Conservation (phyloP, 495 filamentous ascomycete genomes). For the Podospora comata region DNA sequence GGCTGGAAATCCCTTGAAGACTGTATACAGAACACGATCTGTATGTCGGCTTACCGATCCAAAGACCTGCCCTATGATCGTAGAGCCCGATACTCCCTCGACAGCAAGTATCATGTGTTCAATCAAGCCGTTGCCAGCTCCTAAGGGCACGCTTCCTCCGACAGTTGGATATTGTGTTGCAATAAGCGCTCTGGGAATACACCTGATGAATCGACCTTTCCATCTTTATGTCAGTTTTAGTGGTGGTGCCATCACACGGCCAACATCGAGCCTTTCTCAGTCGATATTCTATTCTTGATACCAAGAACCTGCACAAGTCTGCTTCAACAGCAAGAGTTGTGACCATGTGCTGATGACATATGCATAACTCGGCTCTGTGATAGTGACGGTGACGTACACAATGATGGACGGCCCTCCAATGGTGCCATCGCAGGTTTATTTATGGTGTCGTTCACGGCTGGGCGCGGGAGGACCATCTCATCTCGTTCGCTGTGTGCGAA, state of each 20-base stretch:
- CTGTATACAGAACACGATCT: constrained; percentile 2
- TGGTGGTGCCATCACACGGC: constrained; percentile 2
- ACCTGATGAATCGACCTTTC: background rate
- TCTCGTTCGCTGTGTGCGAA: background rate
- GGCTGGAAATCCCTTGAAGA: background rate
- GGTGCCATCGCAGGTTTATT: constrained; percentile 3
- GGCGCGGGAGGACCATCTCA: constrained; percentile 1
- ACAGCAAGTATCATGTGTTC: background rate
- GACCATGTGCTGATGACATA: background rate
- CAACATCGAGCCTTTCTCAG: background rate
- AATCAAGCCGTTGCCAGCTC: background rate
- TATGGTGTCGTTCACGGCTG: constrained; percentile 2
- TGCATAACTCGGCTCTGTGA: constrained; percentile 20
- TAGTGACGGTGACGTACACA: constrained; percentile 23
- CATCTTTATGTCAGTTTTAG: background rate
- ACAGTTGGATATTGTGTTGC: background rate
- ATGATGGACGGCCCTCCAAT: constrained; percentile 1
- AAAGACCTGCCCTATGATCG: background rate
- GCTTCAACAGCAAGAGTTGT: background rate
- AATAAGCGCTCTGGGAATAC: background rate
- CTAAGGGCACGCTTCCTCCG: background rate
- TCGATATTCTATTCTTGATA: background rate
- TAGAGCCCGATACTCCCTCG: background rate
- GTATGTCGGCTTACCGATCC: background rate
- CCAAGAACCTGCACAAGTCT: background rate